phyloP scores from a whole-genome alignment of 768 basidiomycete species.

The Mycena galericulata region DNA sequence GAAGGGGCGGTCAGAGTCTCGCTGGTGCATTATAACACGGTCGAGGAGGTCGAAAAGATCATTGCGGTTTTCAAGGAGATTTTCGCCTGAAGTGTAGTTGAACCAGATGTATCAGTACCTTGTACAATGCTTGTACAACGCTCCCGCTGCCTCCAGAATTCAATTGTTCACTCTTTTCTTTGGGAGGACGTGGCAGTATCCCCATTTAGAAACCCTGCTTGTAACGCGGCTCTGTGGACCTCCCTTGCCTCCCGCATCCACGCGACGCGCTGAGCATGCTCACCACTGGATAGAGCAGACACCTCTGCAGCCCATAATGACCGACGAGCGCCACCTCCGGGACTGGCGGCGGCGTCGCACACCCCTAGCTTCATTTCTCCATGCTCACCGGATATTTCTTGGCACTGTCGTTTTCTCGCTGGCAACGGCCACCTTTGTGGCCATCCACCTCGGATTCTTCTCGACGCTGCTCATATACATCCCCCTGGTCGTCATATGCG shows the following conservation, averaged over 20 bases:
- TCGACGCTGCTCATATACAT: constrained; percentile 36
- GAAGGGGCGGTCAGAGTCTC: constrained; percentile 83
- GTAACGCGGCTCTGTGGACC: no score
- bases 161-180: no score
- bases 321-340: constrained; percentile 1
- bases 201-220: no score
- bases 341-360: constrained; percentile 31
- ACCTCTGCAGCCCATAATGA: not conserved
- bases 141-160: no score
- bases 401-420: constrained; percentile 31
- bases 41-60: constrained; percentile 74
- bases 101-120: no score
- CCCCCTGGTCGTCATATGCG: constrained; percentile 34
- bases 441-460: constrained; percentile 36
- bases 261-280: constrained; percentile 3
- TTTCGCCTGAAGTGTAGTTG: constrained; percentile 46
- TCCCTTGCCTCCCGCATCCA: not conserved
- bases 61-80: constrained; percentile 66
- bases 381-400: constrained; percentile 29
- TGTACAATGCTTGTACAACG: no score
- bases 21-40: constrained; percentile 84
- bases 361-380: constrained; percentile 18
- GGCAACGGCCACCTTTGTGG: constrained; percentile 28
- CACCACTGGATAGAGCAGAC: constrained; percentile 4
- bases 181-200: no score